Conservation (phyloP, 306 rosid genomes). For the Dryas drummondii region DNA sequence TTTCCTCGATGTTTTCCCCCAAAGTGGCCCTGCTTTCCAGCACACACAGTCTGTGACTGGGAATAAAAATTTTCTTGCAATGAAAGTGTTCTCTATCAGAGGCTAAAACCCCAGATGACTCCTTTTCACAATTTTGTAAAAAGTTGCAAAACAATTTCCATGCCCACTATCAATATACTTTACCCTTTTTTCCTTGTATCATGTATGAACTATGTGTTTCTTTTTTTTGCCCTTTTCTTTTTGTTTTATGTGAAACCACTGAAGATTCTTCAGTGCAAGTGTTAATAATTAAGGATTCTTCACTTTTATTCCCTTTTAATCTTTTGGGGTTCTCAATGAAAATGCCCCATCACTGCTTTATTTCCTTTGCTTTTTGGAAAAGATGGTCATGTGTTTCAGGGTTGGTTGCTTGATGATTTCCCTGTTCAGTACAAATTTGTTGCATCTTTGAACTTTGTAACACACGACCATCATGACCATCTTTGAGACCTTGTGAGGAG, state of each 20-base stretch:
- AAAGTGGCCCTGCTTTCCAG: conserved; percentile 41
- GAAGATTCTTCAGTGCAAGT: conserved; percentile 39
- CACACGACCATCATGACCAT: background rate
- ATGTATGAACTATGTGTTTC: conserved; percentile 8
- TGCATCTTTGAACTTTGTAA: background rate
- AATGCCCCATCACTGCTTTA: conserved; percentile 33
- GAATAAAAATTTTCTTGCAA: conserved; percentile 17
- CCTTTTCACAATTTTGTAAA: background rate
- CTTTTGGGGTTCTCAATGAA: conserved; percentile 24
- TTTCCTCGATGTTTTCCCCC: conserved; percentile 36
- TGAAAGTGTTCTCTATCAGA: conserved; percentile 17
- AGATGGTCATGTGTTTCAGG: conserved; percentile 33
- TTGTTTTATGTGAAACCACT: conserved; percentile 43
- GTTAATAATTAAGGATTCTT: background rate
- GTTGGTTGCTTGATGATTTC: conserved; percentile 13
- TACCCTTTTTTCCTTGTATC: conserved; percentile 23
- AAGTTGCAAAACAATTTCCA: conserved; percentile 7
- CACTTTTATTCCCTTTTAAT: background rate
- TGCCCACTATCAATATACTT: conserved; percentile 8
- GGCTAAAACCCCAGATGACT: conserved; percentile 24
- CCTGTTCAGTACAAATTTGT: conserved; percentile 9
- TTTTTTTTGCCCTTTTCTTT: conserved; percentile 19
- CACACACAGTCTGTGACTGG: conserved; percentile 21
- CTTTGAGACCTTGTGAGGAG: background rate
- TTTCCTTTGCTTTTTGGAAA: conserved; percentile 34